Percentiles rank a stretch among this genome's conserved stretches.
phyloP scores from a whole-genome alignment of 352 stramenopile genomes.

The Phytophthora kernoviae region DNA sequence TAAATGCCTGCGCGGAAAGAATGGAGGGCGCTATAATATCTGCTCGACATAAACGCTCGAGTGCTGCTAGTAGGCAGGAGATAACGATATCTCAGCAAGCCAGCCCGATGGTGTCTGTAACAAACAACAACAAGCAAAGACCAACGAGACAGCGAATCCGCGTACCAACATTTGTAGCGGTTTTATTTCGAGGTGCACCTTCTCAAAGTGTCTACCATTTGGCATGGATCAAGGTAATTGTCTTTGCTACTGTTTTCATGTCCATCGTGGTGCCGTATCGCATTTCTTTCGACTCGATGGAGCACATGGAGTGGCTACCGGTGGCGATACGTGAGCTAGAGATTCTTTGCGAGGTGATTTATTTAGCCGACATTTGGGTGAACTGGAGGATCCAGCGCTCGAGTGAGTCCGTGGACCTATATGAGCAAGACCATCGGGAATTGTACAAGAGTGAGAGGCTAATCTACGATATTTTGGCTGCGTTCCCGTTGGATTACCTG shows the following conservation, averaged over 20 bases:
- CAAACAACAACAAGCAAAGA: neutral
- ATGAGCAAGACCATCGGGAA: conserved; percentile 50
- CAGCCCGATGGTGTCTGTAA: neutral
- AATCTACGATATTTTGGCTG: conserved; percentile 44
- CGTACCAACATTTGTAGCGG: conserved; percentile 13
- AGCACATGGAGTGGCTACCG: conserved; percentile 28
- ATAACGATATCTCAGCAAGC: conserved; percentile 11
- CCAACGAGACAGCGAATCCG: neutral
- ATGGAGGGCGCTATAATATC: conserved; percentile 46
- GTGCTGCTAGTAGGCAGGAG: conserved; percentile 22
- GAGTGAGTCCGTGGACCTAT: conserved; percentile 56
- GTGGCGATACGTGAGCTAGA: conserved; percentile 39
- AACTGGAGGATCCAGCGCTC: conserved; percentile 49
- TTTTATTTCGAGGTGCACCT: conserved; percentile 33
- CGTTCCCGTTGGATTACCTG: conserved; percentile 52
- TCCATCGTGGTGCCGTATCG: conserved; percentile 57
- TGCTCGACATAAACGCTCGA: conserved; percentile 37
- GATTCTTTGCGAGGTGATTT: conserved; percentile 52
- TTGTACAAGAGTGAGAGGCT: conserved; percentile 54
- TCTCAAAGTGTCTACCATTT: conserved; percentile 58
- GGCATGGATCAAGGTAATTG: conserved; percentile 51
- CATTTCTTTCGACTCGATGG: conserved; percentile 52
- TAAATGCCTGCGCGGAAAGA: conserved; percentile 37
- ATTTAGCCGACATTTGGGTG: conserved; percentile 63
- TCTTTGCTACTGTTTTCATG: conserved; percentile 44